Evolutionary conservation across 2,329 filamentous ascomycete species (phyloP).

Genomic region (Pyrenochaeta sp.): DNA sequence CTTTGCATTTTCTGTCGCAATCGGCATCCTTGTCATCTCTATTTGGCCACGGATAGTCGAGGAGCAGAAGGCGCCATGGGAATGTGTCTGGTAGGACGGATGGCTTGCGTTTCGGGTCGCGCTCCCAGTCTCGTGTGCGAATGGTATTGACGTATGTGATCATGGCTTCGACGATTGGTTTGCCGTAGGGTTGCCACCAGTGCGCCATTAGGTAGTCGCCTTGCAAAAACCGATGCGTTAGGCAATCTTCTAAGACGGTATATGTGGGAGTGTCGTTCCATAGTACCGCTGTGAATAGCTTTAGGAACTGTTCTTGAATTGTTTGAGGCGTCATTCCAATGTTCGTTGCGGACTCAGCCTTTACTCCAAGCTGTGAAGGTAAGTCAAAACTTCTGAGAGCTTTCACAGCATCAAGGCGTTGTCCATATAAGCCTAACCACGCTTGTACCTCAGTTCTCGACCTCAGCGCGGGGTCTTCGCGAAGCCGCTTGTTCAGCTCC

Average conservation of each 20-base stretch:
- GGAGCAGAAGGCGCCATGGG: constrained; percentile 32
- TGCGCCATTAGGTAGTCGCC: constrained; percentile 5
- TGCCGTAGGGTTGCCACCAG: constrained; percentile 22
- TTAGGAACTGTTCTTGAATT: constrained; percentile 26
- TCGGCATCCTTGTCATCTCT: background rate
- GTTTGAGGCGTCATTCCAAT: constrained; percentile 18
- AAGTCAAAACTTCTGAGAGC: background rate
- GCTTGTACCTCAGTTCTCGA: constrained; percentile 14
- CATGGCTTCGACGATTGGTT: constrained; percentile 27
- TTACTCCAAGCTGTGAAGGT: constrained; percentile 4
- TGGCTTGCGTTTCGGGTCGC: constrained; percentile 23
- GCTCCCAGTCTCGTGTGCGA: constrained; percentile 34
- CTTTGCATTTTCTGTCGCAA: constrained; percentile 22
- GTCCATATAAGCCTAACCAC: constrained; percentile 38
- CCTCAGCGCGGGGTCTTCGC: constrained; percentile 9
- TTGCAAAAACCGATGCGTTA: background rate
- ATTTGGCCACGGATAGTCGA: constrained; percentile 28
- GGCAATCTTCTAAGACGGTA: background rate
- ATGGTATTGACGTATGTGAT: constrained; percentile 25
- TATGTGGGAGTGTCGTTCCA: constrained; percentile 18
- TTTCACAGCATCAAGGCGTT: background rate
- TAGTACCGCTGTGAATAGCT: constrained; percentile 22
- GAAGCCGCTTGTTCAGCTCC: constrained; percentile 27
- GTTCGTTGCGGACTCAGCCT: background rate
- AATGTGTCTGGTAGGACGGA: constrained; percentile 36